Evolutionary conservation across 495 filamentous ascomycete genomes (phyloP).

Genomic region (Lentithecium fluviatile): DNA sequence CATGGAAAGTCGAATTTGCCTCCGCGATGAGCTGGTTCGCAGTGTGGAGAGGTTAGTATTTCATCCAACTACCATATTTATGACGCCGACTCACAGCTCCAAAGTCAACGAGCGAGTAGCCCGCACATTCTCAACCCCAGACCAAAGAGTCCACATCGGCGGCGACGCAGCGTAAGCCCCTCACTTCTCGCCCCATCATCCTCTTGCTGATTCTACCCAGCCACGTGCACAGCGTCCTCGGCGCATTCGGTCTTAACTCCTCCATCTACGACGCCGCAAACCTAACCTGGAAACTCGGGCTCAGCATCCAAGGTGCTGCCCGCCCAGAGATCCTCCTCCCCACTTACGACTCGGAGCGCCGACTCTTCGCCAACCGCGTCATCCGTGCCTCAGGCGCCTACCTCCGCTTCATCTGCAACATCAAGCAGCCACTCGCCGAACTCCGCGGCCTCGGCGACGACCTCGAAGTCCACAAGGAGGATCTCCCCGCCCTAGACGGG

Average conservation of each 20-base stretch:
- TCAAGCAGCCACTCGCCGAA: constrained; percentile 26
- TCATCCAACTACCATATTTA: no score
- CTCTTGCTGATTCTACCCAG: constrained; percentile 2
- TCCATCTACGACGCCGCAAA: constrained; percentile 46
- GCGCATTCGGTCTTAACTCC: constrained; percentile 47
- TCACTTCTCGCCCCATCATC: constrained; percentile 1
- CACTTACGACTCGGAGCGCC: constrained; percentile 43
- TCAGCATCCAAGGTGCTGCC: constrained; percentile 32
- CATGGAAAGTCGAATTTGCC: constrained; percentile 43
- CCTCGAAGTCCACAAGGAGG: no score
- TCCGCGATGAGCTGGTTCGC: constrained; percentile 45
- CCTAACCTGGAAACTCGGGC: constrained; percentile 46
- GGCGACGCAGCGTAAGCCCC: constrained; percentile 45
- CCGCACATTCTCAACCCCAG: constrained; percentile 41
- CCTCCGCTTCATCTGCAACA: constrained; percentile 44
- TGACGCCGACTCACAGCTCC: no score
- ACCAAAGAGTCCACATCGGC: constrained; percentile 42
- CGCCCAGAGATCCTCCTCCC: constrained; percentile 33
- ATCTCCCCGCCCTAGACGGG: no score
- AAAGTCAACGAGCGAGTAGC: constrained; percentile 46
- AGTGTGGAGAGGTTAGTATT: no score
- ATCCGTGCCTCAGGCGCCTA: constrained; percentile 42
- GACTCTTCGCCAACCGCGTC: constrained; percentile 39
- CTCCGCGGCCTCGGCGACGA: constrained; percentile 18
- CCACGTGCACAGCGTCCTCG: constrained; percentile 46